A percentile compares a stretch with the other conserved stretches of the same genome.
phyloP scores from a whole-genome alignment of 1,284 basidiomycete species.

The Chalciporus piperatoides region DNA sequence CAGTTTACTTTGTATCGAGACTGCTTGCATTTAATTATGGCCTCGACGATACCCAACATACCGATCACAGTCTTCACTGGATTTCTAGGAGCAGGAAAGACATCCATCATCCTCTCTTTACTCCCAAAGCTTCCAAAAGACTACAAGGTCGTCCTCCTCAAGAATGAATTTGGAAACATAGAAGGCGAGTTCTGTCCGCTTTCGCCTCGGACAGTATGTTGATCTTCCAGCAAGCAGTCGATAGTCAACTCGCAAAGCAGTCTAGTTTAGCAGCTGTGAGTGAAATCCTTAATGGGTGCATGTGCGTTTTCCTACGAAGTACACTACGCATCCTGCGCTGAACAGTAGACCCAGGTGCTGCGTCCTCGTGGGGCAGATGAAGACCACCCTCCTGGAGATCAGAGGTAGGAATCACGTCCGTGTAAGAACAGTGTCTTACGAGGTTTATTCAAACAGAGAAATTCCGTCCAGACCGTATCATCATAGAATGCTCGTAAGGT shows the following conservation, averaged over 20 bases:
- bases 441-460: conserved; percentile 49
- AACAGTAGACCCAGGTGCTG: conserved; percentile 61
- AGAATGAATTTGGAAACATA: conserved; percentile 86
- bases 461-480: conserved; percentile 80
- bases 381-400: conserved; percentile 83
- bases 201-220: neutral
- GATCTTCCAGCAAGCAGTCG: conserved; percentile 47
- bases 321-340: neutral
- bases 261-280: conserved; percentile 80
- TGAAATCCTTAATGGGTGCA: conserved; percentile 90
- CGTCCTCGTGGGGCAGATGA: conserved; percentile 88
- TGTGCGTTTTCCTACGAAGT: conserved; percentile 48
- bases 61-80: conserved; percentile 86
- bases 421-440: conserved; percentile 1
- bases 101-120: conserved; percentile 78
- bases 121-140: conserved; percentile 75
- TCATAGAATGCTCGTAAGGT: conserved; percentile 87
- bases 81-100: conserved; percentile 74
- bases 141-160: conserved; percentile 83
- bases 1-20: no score
- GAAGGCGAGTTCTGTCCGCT: conserved; percentile 46
- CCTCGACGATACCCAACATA: conserved; percentile 37
- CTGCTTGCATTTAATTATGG: neutral
- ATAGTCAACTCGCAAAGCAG: conserved; percentile 82
- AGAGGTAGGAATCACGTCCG: conserved; percentile 46